These are phyloP conservation scores for Crithidia acanthocephali DNA, from an alignment of 208 protist species.

Conservation along the genomic window DNA sequence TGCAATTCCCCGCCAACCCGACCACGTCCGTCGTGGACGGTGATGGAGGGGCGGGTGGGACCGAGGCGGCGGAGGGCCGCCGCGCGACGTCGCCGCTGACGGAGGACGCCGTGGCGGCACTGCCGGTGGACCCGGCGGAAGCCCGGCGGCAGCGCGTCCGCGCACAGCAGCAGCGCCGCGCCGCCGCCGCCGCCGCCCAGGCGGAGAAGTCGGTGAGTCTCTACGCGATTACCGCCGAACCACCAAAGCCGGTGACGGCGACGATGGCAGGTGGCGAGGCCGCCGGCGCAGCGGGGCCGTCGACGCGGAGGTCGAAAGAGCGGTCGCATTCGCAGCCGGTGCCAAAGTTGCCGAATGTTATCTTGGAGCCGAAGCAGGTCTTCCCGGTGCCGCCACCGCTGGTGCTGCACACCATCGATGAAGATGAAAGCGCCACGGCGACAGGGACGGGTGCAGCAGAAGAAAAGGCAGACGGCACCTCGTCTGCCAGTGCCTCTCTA, in stretches of 20 bases:
- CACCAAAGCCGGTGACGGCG: slow-evolving; percentile 22
- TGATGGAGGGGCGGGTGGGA: slow-evolving; percentile 7
- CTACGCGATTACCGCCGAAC: slow-evolving; percentile 36
- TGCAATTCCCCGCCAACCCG: slow-evolving; percentile 60
- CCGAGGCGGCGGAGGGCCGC: not conserved
- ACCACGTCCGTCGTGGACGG: slow-evolving; percentile 22
- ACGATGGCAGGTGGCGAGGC: slow-evolving; percentile 2
- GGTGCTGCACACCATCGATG: slow-evolving; percentile 72
- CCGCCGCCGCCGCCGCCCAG: slow-evolving; percentile 21
- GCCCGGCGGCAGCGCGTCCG: slow-evolving; percentile 24
- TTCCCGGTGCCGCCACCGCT: slow-evolving; percentile 61
- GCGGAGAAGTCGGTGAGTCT: slow-evolving; percentile 38
- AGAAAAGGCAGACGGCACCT: not conserved
- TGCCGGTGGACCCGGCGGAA: slow-evolving; percentile 62
- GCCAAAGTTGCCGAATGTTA: slow-evolving; percentile 39
- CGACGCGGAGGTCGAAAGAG: slow-evolving; percentile 27
- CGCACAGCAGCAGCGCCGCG: slow-evolving; percentile 31
- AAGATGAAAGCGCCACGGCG: slow-evolving; percentile 44
- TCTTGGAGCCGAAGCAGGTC: slow-evolving; percentile 37
- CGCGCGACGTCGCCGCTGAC: slow-evolving; percentile 59
- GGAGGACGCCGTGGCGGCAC: slow-evolving; percentile 47
- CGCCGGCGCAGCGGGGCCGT: slow-evolving; percentile 3
- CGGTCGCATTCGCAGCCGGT: slow-evolving; percentile 51
- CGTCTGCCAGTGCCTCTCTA: not conserved
- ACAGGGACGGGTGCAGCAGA: not conserved